Percentiles rank a stretch among this genome's conserved stretches.
Conservation (phyloP, 768 basidiomycete species). For the Lactarius trivialis region DNA sequence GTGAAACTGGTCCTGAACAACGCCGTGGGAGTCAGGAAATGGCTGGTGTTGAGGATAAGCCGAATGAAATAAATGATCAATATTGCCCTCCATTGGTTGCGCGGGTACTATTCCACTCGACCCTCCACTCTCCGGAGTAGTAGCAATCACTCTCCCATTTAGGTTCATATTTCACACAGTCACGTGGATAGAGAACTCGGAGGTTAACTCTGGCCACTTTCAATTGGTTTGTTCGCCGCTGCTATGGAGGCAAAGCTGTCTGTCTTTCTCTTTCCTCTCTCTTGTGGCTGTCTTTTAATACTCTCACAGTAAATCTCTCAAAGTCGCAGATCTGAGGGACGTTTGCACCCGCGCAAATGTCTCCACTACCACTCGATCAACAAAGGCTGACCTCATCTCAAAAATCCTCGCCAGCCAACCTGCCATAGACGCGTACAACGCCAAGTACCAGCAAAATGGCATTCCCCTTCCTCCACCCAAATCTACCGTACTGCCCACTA, state of each 20-base stretch:
- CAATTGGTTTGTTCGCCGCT: not conserved
- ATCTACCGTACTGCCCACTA: conserved; percentile 6
- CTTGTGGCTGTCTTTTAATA: not conserved
- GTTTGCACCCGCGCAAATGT: conserved; percentile 50
- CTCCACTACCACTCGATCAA: conserved; percentile 47
- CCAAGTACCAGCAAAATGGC: conserved; percentile 20
- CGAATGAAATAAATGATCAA: conserved; percentile 56
- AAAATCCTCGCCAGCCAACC: conserved; percentile 47
- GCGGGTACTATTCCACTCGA: not conserved
- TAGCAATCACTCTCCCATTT: not conserved
- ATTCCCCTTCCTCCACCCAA: conserved; percentile 12
- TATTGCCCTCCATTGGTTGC: conserved; percentile 37
- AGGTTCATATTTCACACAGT: not conserved
- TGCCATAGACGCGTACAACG: conserved; percentile 47
- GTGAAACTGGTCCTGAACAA: conserved; percentile 17
- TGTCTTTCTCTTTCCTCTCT: conserved; percentile 15
- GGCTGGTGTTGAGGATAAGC: conserved; percentile 36
- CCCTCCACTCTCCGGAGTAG: too few species aligned
- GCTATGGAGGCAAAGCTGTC: conserved; percentile 39
- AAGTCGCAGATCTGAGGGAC: conserved; percentile 62
- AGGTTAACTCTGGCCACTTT: not conserved
- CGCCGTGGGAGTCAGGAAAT: conserved; percentile 31
- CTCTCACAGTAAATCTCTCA: conserved; percentile 49
- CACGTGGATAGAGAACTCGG: not conserved
- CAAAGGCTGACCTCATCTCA: conserved; percentile 61